phyloP scores from a whole-genome alignment of 768 basidiomycete species.

The Kwoniella dejecticola region DNA sequence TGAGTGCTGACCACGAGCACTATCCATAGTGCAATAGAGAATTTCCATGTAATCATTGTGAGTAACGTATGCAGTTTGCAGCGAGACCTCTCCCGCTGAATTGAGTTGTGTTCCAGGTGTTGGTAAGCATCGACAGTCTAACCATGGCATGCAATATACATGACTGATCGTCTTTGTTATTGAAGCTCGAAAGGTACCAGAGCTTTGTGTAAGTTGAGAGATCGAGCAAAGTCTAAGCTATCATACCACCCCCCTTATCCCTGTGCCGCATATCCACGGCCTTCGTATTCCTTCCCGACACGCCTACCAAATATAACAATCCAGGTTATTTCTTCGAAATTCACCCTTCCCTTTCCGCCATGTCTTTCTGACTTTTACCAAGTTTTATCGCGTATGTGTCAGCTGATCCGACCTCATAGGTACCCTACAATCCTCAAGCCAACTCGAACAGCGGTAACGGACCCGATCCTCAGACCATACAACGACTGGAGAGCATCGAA shows the following conservation, averaged over 20 bases:
- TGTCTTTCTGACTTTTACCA: background rate
- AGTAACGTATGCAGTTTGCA: slow-evolving; percentile 7
- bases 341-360: too few relatives aligned
- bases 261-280: too few relatives aligned
- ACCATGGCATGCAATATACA: background rate
- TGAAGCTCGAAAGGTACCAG: slow-evolving; percentile 49
- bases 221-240: background rate
- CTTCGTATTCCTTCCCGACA: too few relatives aligned
- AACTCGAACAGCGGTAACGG: slow-evolving; percentile 2
- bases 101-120: slow-evolving; percentile 32
- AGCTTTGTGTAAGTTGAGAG: slow-evolving; percentile 51
- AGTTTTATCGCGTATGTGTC: background rate
- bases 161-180: background rate
- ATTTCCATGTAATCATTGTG: slow-evolving; percentile 55
- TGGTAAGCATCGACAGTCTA: slow-evolving; percentile 14
- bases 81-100: background rate
- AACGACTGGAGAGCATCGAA: slow-evolving; percentile 40
- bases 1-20: slow-evolving; percentile 13
- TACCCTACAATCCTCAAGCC: slow-evolving; percentile 51
- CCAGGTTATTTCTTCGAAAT: too few relatives aligned
- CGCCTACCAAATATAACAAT: too few relatives aligned
- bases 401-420: slow-evolving; percentile 18
- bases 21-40: slow-evolving; percentile 51
- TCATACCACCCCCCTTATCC: too few relatives aligned
- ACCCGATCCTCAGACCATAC: slow-evolving; percentile 36